Evolutionary conservation across 1,284 basidiomycete genomes (phyloP).

Genomic region (Megacollybia platyphylla): DNA sequence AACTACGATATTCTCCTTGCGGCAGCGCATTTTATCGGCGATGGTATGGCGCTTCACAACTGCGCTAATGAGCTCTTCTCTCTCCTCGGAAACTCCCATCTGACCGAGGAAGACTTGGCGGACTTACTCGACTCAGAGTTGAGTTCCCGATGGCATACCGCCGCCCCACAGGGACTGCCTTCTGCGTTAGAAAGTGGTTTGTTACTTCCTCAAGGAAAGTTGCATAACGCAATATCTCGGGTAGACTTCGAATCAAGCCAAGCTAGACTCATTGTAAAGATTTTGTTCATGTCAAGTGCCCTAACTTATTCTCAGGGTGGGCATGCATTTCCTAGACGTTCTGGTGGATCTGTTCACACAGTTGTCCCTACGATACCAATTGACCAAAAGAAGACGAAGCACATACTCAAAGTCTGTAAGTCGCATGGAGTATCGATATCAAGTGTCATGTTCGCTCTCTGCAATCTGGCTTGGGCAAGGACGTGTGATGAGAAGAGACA

Average conservation of each 20-base stretch:
- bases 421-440: slow-evolving; percentile 61
- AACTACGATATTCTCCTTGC: slow-evolving; percentile 50
- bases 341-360: slow-evolving; percentile 37
- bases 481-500: slow-evolving; percentile 28
- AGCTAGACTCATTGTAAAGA: slow-evolving; percentile 33
- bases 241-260: slow-evolving; percentile 46
- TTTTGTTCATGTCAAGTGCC: slow-evolving; percentile 1
- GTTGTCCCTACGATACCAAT: slow-evolving; percentile 54
- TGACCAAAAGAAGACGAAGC: slow-evolving; percentile 37
- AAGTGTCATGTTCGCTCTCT: slow-evolving; percentile 61
- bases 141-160: background rate
- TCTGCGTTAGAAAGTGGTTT: slow-evolving; percentile 38
- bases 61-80: slow-evolving; percentile 64
- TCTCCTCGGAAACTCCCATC: slow-evolving; percentile 32
- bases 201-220: slow-evolving; percentile 19
- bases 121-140: slow-evolving; percentile 30
- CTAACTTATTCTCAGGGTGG: slow-evolving; percentile 34
- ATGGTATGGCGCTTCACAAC: slow-evolving; percentile 68
- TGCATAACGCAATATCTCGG: slow-evolving; percentile 30
- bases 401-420: slow-evolving; percentile 56
- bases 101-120: slow-evolving; percentile 27
- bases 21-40: slow-evolving; percentile 64
- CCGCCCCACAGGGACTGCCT: slow-evolving; percentile 22
- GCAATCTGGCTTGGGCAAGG: slow-evolving; percentile 61
- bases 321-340: slow-evolving; percentile 45